A percentile compares a stretch with the other conserved stretches of the same genome.
Conservation (phyloP, 768 basidiomycete genomes). For the Crassisporium funariophilum region DNA sequence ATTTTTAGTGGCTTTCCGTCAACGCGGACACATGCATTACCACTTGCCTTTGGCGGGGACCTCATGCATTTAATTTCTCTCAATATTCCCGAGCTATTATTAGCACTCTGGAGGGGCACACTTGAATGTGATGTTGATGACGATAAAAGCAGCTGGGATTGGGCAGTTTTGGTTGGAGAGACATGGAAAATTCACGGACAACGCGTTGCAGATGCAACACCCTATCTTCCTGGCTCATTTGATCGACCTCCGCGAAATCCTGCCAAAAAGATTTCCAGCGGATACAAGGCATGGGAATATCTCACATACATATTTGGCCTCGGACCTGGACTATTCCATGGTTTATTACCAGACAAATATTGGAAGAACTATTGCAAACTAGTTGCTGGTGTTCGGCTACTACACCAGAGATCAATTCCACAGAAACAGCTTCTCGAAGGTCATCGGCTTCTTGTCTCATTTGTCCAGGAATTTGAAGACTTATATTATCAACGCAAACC, state of each 20-base stretch:
- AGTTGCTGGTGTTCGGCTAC: not conserved
- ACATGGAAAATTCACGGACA: not conserved
- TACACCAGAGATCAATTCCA: not conserved
- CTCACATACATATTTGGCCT: not conserved
- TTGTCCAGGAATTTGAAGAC: constrained; percentile 27
- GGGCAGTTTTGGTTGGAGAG: not conserved
- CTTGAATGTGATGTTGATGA: constrained; percentile 9
- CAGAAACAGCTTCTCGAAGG: not conserved
- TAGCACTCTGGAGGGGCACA: constrained; percentile 31
- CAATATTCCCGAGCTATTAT: constrained; percentile 23
- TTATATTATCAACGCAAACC: constrained; percentile 2
- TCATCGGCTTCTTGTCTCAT: constrained; percentile 17
- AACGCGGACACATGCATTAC: constrained; percentile 12
- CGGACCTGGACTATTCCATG: not conserved
- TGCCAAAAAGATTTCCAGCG: not conserved
- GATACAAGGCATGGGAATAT: not conserved
- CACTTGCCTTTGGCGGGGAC: not conserved
- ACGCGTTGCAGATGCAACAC: not conserved
- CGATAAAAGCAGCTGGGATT: not conserved
- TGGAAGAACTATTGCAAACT: not conserved
- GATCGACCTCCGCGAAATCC: not conserved
- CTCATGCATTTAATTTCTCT: constrained; percentile 9
- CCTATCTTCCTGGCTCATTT: not conserved
- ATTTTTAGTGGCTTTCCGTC: constrained; percentile 26
- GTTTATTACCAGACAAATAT: not conserved